These are phyloP conservation scores for Nemophila menziesii DNA, from an alignment of 257 asterid species.

Conservation along the genomic window DNA sequence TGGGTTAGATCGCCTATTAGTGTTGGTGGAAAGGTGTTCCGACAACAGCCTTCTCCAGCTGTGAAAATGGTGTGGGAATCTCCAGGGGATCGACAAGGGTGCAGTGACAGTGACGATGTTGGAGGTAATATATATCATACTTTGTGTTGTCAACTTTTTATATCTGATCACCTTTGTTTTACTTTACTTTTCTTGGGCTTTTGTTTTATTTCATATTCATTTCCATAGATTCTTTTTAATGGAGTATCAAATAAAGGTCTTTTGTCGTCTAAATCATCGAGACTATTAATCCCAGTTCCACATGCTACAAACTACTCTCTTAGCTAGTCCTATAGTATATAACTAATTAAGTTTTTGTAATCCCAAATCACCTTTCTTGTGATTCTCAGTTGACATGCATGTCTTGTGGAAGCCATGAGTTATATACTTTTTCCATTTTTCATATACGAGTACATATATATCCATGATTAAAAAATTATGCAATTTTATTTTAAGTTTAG, in stretches of 20 bases:
- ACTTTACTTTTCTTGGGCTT: slow-evolving; percentile 3
- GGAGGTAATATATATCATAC: slow-evolving; percentile 27
- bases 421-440: too few species aligned
- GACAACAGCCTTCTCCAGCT: slow-evolving; percentile 36
- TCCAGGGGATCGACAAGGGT: slow-evolving; percentile 21
- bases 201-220: neutral
- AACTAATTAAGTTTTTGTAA: too few species aligned
- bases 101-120: slow-evolving; percentile 15
- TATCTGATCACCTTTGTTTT: neutral
- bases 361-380: too few species aligned
- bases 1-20: slow-evolving; percentile 20
- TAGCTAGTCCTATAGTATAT: too few species aligned
- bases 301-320: neutral
- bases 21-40: slow-evolving; percentile 17
- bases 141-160: slow-evolving; percentile 10
- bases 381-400: too few species aligned
- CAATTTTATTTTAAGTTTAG: too few species aligned
- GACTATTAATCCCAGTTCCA: too few species aligned
- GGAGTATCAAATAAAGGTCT: too few species aligned
- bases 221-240: neutral
- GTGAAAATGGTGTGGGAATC: slow-evolving; percentile 42
- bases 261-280: too few species aligned
- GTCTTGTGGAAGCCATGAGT: too few species aligned
- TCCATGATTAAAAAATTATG: too few species aligned
- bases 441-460: too few species aligned